These are phyloP conservation scores for Saprolegnia diclina DNA, from an alignment of 352 stramenopile species.

Conservation along the genomic window DNA sequence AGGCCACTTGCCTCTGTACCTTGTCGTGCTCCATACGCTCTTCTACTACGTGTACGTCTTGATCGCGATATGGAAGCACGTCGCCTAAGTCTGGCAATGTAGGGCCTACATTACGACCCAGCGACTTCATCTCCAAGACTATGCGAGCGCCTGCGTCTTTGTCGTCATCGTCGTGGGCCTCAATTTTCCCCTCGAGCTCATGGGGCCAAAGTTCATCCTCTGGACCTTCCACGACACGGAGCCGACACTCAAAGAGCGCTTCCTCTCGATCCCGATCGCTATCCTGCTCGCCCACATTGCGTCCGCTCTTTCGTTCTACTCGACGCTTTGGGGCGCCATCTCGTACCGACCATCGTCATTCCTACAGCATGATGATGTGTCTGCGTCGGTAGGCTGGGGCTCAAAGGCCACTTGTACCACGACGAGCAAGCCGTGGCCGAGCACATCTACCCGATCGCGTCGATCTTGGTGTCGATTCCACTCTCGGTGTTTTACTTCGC, in stretches of 20 bases:
- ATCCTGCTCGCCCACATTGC: constrained; percentile 62
- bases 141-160: constrained; percentile 68
- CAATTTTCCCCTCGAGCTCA: constrained; percentile 62
- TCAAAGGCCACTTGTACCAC: constrained; percentile 1
- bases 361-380: constrained; percentile 24
- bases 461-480: constrained; percentile 7
- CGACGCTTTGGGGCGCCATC: constrained; percentile 28
- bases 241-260: constrained; percentile 47
- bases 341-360: constrained; percentile 56
- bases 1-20: constrained; percentile 52
- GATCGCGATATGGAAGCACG: background rate
- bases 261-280: constrained; percentile 62
- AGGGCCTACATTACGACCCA: constrained; percentile 70
- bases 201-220: constrained; percentile 76
- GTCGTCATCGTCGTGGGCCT: constrained; percentile 48
- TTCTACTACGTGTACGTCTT: constrained; percentile 68
- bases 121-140: constrained; percentile 61
- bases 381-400: constrained; percentile 15
- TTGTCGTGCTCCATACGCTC: constrained; percentile 57
- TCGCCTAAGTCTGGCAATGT: constrained; percentile 4
- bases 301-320: constrained; percentile 38
- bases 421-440: background rate
- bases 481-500: constrained; percentile 1
- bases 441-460: background rate
- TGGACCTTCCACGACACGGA: constrained; percentile 85